Evolutionary conservation across 768 basidiomycete genomes (phyloP).

Genomic region (Suillus tomentosus): DNA sequence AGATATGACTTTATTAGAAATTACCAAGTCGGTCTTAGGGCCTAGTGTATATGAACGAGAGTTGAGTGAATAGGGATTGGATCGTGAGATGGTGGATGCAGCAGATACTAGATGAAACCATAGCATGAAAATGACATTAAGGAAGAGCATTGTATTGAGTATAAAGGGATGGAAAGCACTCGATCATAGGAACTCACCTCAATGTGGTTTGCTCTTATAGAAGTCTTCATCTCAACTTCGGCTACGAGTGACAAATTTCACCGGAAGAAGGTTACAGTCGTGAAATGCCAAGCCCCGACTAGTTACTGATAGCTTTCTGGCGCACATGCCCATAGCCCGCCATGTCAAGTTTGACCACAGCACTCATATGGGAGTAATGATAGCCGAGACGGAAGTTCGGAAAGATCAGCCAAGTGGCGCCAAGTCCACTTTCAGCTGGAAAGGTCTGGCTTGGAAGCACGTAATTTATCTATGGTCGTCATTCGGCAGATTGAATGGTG

Average conservation of each 20-base stretch:
- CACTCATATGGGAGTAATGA: not conserved
- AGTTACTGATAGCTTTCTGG: not conserved
- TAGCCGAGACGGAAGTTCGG: not conserved
- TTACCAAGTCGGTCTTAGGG: slow-evolving; percentile 32
- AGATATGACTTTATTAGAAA: slow-evolving; percentile 42
- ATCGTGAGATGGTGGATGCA: slow-evolving; percentile 23
- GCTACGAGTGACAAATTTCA: no score
- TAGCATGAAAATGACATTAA: not conserved
- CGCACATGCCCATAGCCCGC: not conserved
- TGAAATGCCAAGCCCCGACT: not conserved
- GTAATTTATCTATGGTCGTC: no score
- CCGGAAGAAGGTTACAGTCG: not conserved
- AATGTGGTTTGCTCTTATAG: not conserved
- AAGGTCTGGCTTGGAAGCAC: no score
- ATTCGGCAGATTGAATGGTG: not conserved
- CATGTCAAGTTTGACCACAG: not conserved
- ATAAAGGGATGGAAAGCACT: not conserved
- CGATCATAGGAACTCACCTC: not conserved
- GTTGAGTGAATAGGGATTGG: slow-evolving; percentile 11
- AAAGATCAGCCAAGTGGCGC: not conserved
- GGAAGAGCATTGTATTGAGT: slow-evolving; percentile 1
- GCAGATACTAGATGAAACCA: slow-evolving; percentile 14
- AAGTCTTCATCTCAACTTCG: not conserved
- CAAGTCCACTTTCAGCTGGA: not conserved
- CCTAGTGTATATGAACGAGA: slow-evolving; percentile 18